Evolutionary conservation across 108 stramenopile genomes (phyloP), one percentile per base, ranked within the genome.

Genomic region (Fistulifera pelliculosa): DNA sequence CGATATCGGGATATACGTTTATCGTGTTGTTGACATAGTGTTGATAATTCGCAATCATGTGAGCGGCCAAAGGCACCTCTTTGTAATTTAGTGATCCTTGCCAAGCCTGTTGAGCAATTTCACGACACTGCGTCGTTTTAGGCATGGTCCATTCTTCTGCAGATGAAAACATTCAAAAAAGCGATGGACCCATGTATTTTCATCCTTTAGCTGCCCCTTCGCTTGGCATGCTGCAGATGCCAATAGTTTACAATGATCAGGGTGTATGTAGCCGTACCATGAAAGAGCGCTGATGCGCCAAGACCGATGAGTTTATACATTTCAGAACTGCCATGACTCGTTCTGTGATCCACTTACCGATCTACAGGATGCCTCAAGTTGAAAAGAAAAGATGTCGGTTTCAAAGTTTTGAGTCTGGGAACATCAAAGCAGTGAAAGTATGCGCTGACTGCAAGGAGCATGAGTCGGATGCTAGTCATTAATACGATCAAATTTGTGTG

Each of bases 201-300:
- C 43, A 35, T 35, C 8, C 8, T 35, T 35, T 3, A 35, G 31
- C 31, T 35, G 31, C 31, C 31, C 3, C 24, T 27, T 16, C 12
- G 24, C 40, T 35, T 47, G 24, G 62, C 69, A 8, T 42, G 58
- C 27, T 55, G 64, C 1, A 48, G 58, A 25, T 43, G 56, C 27
- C 59, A 40, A 3, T 4, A 11, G 22, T 49, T 41, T 21, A 41
- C 69, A 70, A 23, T 70, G 61, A 18, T 27, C 1, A 12, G 63
- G 69, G 51, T 70, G 62, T 47, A 70, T 55, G 53, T 70, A 64
- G 24, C 59, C 57, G 40, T 54, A 70, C 69, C 69, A 70, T 11
- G 47, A 49, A 1, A 62, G 35, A 10, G 61, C 45, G 19, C 31
- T 35, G 31, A 35, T 35, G 31, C 31, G 31, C 3, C 31, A 8